Conservation (phyloP, 1,284 basidiomycete species). For the Gymnopus androsaceus region DNA sequence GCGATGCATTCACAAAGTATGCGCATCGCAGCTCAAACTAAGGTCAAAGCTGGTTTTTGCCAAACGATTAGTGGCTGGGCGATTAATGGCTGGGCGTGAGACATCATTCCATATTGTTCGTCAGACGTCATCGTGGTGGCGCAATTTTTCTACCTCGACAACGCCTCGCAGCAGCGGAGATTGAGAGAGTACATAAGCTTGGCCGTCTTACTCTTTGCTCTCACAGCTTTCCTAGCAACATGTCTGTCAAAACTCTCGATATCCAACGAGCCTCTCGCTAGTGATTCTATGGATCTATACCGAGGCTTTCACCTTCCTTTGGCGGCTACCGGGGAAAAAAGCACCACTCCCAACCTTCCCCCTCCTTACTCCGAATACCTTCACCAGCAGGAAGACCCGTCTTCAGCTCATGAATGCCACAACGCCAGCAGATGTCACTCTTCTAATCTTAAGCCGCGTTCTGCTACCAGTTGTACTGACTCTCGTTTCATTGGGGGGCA, state of each 20-base stretch:
- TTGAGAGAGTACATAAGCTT: not conserved
- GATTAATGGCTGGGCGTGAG: not conserved
- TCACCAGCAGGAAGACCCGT: conserved; percentile 8
- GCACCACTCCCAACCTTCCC: not conserved
- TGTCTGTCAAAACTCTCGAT: conserved; percentile 1
- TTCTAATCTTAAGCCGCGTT: conserved; percentile 34
- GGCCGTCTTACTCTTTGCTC: not conserved
- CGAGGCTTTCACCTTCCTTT: not conserved
- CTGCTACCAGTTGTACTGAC: conserved; percentile 34
- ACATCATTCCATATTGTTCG: not conserved
- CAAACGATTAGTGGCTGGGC: too few species aligned
- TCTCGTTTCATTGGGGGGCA: conserved; percentile 31
- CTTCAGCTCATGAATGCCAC: not conserved
- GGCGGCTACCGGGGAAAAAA: too few species aligned
- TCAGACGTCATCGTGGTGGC: not conserved
- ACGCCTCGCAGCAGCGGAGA: not conserved
- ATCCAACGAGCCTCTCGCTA: conserved; percentile 9
- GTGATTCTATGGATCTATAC: conserved; percentile 13
- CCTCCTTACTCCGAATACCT: conserved; percentile 17
- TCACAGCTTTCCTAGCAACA: not conserved
- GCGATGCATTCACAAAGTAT: too few species aligned
- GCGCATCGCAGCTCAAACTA: too few species aligned
- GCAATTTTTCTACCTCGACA: not conserved
- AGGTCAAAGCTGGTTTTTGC: not conserved
- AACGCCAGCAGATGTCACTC: conserved; percentile 39